Percentiles rank a stretch among this genome's conserved stretches.
phyloP scores from a whole-genome alignment of 2,329 filamentous ascomycete genomes.

The Cercospora sp. region DNA sequence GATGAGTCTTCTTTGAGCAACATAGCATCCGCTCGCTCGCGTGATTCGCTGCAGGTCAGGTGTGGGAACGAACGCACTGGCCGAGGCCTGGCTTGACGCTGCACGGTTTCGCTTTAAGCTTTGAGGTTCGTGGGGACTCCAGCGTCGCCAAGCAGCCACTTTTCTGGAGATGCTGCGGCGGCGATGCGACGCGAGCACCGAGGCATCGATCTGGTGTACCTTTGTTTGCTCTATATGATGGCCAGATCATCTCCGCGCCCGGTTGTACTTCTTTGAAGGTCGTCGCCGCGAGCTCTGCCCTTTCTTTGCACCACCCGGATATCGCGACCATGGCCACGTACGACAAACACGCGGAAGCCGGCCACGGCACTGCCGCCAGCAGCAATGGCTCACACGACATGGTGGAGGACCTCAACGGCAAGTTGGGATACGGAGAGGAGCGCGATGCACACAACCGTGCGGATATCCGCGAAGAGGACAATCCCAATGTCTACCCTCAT shows the following conservation, averaged over 20 bases:
- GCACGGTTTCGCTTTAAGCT: conserved; percentile 6
- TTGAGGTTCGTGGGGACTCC: conserved; percentile 13
- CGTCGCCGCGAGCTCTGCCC: not conserved
- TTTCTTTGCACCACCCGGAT: not conserved
- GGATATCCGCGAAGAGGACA: conserved; percentile 20
- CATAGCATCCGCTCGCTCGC: not conserved
- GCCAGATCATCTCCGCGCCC: conserved; percentile 7
- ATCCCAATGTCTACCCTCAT: conserved; percentile 24
- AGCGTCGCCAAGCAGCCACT: conserved; percentile 12
- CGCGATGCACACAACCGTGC: conserved; percentile 2
- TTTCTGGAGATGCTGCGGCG: conserved; percentile 2
- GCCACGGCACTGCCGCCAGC: conserved; percentile 6
- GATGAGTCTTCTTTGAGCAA: not conserved
- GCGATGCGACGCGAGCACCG: conserved; percentile 8
- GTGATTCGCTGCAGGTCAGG: conserved; percentile 12
- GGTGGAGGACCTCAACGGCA: conserved; percentile 8
- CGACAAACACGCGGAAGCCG: conserved; percentile 17
- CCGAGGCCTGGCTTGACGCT: conserved; percentile 7
- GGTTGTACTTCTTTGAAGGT: not conserved
- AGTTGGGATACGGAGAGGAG: conserved; percentile 22
- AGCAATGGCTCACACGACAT: conserved; percentile 17
- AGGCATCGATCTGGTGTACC: conserved; percentile 9
- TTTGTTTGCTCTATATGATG: conserved; percentile 14
- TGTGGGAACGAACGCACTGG: conserved; percentile 7
- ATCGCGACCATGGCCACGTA: conserved; percentile 6